A percentile compares a stretch with the other conserved stretches of the same genome.
Evolutionary conservation across 352 stramenopile species (phyloP).

Genomic region (Pythium biforme): DNA sequence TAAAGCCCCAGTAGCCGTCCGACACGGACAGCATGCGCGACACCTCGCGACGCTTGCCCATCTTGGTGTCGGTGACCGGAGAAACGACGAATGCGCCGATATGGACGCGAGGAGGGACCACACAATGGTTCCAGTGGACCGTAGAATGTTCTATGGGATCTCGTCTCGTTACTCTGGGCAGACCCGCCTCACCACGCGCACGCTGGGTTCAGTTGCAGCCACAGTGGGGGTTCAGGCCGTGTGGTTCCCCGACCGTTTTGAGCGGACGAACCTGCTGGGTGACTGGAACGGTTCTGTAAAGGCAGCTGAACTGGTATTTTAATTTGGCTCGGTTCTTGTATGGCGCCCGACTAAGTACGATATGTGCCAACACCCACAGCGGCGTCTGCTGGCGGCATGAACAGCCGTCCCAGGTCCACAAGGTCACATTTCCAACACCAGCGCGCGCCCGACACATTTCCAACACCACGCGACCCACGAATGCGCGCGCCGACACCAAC

Average conservation of each 20-base stretch:
- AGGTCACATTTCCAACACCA: not conserved
- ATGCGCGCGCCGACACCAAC: not conserved
- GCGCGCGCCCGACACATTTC: not conserved
- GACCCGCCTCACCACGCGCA: not conserved
- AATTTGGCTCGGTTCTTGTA: not conserved
- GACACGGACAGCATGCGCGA: conserved; percentile 71
- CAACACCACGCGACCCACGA: not conserved
- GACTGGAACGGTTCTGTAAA: not conserved
- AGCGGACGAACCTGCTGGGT: not conserved
- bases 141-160: not conserved
- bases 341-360: not conserved
- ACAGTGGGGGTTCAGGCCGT: not conserved
- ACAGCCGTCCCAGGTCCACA: not conserved
- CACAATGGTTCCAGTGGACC: not conserved
- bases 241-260: too few species aligned
- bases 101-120: too few species aligned
- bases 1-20: conserved; percentile 75
- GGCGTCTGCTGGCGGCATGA: not conserved
- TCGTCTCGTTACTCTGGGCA: not conserved
- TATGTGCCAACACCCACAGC: too few species aligned
- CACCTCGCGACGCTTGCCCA: conserved; percentile 63
- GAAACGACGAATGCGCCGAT: not conserved
- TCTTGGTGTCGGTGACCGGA: conserved; percentile 17
- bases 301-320: not conserved
- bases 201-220: not conserved